phyloP scores from a whole-genome alignment of 169 alveolate species.

The Plasmodium ovale region DNA sequence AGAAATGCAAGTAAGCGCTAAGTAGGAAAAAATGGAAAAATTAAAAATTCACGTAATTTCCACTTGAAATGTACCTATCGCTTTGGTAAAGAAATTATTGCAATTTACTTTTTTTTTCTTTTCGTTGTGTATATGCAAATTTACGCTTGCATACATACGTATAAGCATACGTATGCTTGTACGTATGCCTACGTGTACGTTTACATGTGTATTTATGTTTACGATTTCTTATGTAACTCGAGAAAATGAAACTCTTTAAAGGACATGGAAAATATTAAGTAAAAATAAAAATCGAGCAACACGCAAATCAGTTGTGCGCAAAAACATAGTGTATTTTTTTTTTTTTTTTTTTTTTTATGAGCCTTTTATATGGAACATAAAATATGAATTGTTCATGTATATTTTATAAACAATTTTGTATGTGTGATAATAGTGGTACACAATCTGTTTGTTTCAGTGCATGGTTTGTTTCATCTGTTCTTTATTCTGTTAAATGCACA shows the following conservation, averaged over 20 bases:
- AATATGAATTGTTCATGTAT: conserved; percentile 5
- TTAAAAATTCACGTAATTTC: not conserved
- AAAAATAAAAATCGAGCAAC: conserved; percentile 1
- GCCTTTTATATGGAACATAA: not conserved
- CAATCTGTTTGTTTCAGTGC: not conserved
- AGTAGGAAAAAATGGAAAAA: not conserved
- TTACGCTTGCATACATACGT: too few relatives aligned
- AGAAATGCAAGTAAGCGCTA: not conserved
- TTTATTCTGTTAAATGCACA: not conserved
- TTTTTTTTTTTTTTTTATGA: not conserved
- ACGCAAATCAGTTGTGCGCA: not conserved
- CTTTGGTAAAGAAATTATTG: not conserved
- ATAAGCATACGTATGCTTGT: too few relatives aligned
- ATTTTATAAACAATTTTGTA: not conserved
- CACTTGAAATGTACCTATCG: not conserved
- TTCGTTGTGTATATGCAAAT: not conserved
- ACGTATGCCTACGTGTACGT: too few relatives aligned
- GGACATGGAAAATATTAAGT: not conserved
- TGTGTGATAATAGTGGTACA: not conserved
- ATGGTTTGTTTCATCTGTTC: conserved; percentile 1
- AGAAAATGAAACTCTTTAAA: not conserved
- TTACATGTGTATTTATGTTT: not conserved
- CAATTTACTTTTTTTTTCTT: not conserved
- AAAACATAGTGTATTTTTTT: not conserved
- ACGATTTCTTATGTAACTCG: not conserved